Base-by-base conservation (phyloP, 306 rosid genomes). In the Vigna angularis region DNA sequence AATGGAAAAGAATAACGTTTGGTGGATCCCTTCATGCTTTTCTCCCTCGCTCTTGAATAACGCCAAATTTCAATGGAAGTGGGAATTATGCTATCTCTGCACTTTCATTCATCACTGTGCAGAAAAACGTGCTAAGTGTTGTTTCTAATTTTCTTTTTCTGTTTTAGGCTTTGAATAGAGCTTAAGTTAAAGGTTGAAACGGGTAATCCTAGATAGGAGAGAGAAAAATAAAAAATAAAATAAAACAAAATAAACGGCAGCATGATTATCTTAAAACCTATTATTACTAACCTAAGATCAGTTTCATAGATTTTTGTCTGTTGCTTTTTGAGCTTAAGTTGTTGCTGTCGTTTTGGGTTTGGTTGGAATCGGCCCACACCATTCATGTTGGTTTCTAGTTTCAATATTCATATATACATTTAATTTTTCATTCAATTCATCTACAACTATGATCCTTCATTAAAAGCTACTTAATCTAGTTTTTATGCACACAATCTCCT, bases 1-100 rank as follows among this genome's bases (percentile, higher is more conserved):
- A 66, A 72, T 26, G 75, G 20, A 48, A 59, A 78, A 59, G 65
- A 65, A 66, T 66, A 73, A 71, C 87, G 85, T 83, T 76, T 28
- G 26, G 52, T 42, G 69, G 81, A 55, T 86, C 89, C 64, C 30
- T 64, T 84, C 84, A 86, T 83, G 67, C 69, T 77, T 81, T 71
- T 70, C 72, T 24, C 22, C 80, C 69, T n/a, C 30, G 28, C 17
- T 48, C 70, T 56, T 69, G 83, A 71, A 76, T 64, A 52, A 63
- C 51, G 81, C 63, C 85, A 80, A 82, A 81, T 85, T 80, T 80
- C 79, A 59, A 70, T 74, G 79, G 79, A 80, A 72, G 56, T 50
- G 64, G 56, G 83, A 66, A 70, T 24, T 59, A 3, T 82, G 74
- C n/a, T 76, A 63, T 64, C 30, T n/a, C 56, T 8, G 16, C 30